Evolutionary conservation across 1,284 basidiomycete genomes (phyloP), one percentile per base, ranked within the genome.

Genomic region (Rhodotorula mucilaginosa): DNA sequence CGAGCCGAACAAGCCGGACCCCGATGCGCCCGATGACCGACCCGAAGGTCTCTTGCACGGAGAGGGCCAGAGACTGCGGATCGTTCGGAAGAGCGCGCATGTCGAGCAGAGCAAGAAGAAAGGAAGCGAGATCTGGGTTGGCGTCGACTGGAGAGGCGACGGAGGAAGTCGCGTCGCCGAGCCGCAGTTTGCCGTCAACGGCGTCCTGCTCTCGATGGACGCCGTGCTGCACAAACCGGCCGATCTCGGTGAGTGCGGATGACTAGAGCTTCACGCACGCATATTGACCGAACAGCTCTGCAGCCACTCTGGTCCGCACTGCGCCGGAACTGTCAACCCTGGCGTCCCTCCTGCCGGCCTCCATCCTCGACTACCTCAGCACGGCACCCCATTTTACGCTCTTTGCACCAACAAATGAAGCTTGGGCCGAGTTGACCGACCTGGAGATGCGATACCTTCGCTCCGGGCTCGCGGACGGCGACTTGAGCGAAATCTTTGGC

Each of bases 321-420:
- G 76, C 76, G 47, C 77, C 78, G 5, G 65, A 74, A 5, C 78
- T 83, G 5, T 75, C 78, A 4, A 76, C 71, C 18, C 70, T 82
- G 29, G 68, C 78, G 3, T 73, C 79, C 78, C 72, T 81, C 60
- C 65, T 81, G 59, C 63, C 78, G 86, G n/a, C 62, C 2, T 67
- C 71, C 0, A 47, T 77, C 4, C 71, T 78, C 58, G 65, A 75
- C 52, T 74, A 74, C 57, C 70, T 77, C n/a, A 68, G 59, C 16
- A 72, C 69, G 21, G 64, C 78, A 69, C 0, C 91, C 0, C 88
- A 90, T 78, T 82, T 97, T 48, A 97, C 96, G 0, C 78, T 99
- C 51, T 99, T 99, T 81, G 85, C 97, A 3, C 96, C 97, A 0
- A 84, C 89, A 21, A 87, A 97, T 78, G 82, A 86, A 34, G 95